A percentile compares a stretch with the other conserved stretches of the same genome.
Conservation (phyloP, 2,329 filamentous ascomycete genomes). For the Diaporthe sp. region DNA sequence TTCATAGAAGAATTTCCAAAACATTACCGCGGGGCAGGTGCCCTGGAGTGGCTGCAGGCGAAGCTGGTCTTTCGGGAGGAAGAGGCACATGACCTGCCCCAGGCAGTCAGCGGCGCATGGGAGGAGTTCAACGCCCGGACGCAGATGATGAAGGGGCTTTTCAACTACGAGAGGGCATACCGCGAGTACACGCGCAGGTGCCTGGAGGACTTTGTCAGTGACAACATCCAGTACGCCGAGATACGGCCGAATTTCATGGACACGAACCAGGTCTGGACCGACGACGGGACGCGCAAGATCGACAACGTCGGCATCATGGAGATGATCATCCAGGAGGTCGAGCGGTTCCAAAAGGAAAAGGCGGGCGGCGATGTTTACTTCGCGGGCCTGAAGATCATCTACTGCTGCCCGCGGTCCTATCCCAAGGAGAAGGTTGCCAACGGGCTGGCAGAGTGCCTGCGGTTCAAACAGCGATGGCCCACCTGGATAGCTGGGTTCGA, state of each 20-base stretch:
- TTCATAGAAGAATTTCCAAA: conserved; percentile 56
- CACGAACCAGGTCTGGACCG: conserved; percentile 63
- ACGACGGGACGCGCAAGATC: conserved; percentile 61
- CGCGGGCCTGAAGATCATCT: conserved; percentile 72
- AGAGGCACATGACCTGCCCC: conserved; percentile 68
- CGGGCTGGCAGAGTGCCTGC: conserved; percentile 67
- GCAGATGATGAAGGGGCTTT: conserved; percentile 72
- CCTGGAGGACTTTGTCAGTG: conserved; percentile 67
- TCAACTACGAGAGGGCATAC: conserved; percentile 71
- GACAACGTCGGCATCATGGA: conserved; percentile 65
- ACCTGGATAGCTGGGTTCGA: conserved; percentile 71
- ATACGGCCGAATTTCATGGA: conserved; percentile 72
- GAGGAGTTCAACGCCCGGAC: conserved; percentile 67
- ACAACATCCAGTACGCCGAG: conserved; percentile 73
- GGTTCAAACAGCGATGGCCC: conserved; percentile 64
- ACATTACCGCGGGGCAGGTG: conserved; percentile 46
- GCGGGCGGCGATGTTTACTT: conserved; percentile 53
- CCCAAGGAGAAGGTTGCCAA: conserved; percentile 58
- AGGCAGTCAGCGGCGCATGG: conserved; percentile 67
- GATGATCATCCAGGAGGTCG: conserved; percentile 63
- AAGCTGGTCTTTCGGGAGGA: conserved; percentile 75
- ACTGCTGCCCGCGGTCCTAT: conserved; percentile 72
- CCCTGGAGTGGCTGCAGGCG: conserved; percentile 68
- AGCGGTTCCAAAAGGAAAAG: conserved; percentile 52
- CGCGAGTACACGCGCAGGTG: conserved; percentile 67